These are phyloP conservation scores for Plasmodium berghei DNA, from an alignment of 169 alveolate genomes.

Conservation along the genomic window DNA sequence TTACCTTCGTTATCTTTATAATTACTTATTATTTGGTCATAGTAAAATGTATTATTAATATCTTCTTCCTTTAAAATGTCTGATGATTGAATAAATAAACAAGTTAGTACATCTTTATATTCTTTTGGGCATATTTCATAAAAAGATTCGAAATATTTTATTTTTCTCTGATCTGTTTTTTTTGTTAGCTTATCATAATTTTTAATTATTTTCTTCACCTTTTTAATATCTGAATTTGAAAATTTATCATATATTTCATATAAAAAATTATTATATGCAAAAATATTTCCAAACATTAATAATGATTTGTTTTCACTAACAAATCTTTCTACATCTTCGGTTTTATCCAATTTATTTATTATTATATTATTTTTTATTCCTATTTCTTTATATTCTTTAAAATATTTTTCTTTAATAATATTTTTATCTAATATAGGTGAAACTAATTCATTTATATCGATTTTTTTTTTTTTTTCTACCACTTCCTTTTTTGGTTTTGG, in stretches of 20 bases:
- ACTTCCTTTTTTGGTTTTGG: neutral
- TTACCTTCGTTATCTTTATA: conserved; percentile 1
- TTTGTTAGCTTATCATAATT: conserved; percentile 52
- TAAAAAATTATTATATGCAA: conserved; percentile 64
- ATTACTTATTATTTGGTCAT: conserved; percentile 29
- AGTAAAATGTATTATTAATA: conserved; percentile 65
- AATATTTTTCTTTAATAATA: conserved; percentile 48
- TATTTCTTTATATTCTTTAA: conserved; percentile 49
- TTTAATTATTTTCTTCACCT: conserved; percentile 62
- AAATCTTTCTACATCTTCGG: conserved; percentile 31
- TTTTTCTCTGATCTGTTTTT: conserved; percentile 38
- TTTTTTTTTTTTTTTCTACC: neutral
- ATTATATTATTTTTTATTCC: conserved; percentile 35
- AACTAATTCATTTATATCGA: neutral
- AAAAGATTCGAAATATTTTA: conserved; percentile 54
- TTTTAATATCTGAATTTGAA: conserved; percentile 54
- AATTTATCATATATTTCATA: conserved; percentile 75
- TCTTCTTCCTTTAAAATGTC: conserved; percentile 63
- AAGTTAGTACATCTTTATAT: conserved; percentile 47
- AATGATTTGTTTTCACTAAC: conserved; percentile 5
- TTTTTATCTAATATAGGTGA: neutral
- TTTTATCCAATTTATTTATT: conserved; percentile 18
- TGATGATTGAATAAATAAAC: conserved; percentile 60
- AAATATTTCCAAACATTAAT: conserved; percentile 40
- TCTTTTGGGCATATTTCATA: conserved; percentile 57